These are phyloP conservation scores for Polyporus tsugae DNA, from an alignment of 1,284 basidiomycete species.

Conservation along the genomic window DNA sequence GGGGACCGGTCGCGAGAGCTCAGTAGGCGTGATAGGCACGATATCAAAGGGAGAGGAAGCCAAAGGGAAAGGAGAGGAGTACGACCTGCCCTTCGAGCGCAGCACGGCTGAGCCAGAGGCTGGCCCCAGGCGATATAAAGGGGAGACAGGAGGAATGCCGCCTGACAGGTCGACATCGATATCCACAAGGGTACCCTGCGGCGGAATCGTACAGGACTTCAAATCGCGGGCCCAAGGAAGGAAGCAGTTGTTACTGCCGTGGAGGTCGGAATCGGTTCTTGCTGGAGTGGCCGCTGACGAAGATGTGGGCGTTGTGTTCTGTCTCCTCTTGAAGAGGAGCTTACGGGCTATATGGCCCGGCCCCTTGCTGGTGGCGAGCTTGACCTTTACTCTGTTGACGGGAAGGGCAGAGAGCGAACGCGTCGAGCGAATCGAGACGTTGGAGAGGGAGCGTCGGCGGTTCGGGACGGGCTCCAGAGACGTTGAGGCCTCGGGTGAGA, in stretches of 20 bases:
- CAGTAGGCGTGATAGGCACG: slow-evolving; percentile 54
- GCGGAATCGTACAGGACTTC: slow-evolving; percentile 39
- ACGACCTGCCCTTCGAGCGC: slow-evolving; percentile 64
- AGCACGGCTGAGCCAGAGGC: slow-evolving; percentile 38
- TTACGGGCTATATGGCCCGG: slow-evolving; percentile 63
- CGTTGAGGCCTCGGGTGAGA: slow-evolving; percentile 24
- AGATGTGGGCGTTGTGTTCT: slow-evolving; percentile 22
- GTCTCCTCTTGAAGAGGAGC: slow-evolving; percentile 54
- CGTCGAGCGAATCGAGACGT: slow-evolving; percentile 54
- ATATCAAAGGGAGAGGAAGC: slow-evolving; percentile 59
- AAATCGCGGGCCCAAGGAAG: slow-evolving; percentile 54
- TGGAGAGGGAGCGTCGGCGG: slow-evolving; percentile 66
- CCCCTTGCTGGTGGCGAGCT: slow-evolving; percentile 51
- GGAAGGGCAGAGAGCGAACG: slow-evolving; percentile 53
- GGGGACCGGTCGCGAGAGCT: slow-evolving; percentile 59
- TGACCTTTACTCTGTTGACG: slow-evolving; percentile 56
- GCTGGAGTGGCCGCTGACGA: slow-evolving; percentile 19
- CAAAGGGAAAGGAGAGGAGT: slow-evolving; percentile 68
- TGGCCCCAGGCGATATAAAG: slow-evolving; percentile 34
- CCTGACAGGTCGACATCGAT: slow-evolving; percentile 37
- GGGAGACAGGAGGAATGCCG: slow-evolving; percentile 31
- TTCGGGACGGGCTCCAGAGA: slow-evolving; percentile 43
- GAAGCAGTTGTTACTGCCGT: slow-evolving; percentile 47
- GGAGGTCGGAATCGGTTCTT: slow-evolving; percentile 32
- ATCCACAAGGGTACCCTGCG: slow-evolving; percentile 43